Evolutionary conservation across 257 asterid species (phyloP).

Genomic region (Mentha longifolia): DNA sequence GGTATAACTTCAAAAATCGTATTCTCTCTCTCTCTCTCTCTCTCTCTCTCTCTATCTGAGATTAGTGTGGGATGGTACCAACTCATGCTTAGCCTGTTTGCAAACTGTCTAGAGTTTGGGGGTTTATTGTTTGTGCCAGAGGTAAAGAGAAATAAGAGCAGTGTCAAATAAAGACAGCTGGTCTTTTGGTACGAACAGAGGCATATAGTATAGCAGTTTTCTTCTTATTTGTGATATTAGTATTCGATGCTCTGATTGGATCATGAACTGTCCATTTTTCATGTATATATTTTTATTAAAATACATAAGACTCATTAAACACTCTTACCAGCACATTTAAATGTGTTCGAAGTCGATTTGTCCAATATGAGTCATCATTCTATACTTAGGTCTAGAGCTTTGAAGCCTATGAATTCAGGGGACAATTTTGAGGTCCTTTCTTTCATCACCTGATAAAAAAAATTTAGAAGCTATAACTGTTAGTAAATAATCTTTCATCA

Average conservation of each 20-base stretch:
- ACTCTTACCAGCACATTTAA: not conserved
- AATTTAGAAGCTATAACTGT: not conserved
- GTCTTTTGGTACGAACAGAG: not conserved
- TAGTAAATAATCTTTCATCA: not conserved
- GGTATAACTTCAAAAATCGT: not conserved
- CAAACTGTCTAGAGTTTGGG: not conserved
- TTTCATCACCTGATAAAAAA: not conserved
- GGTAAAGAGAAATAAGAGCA: conserved; percentile 1
- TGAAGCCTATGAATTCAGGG: not conserved
- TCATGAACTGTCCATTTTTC: not conserved
- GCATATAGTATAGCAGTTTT: not conserved
- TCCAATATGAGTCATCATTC: not conserved
- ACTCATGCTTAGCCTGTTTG: not conserved
- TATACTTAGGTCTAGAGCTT: not conserved
- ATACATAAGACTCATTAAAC: conserved; percentile 9
- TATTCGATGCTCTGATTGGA: not conserved
- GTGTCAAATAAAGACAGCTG: not conserved
- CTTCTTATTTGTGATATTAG: not conserved
- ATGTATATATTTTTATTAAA: not conserved
- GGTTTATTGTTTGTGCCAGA: not conserved
- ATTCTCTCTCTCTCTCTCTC: conserved; percentile 9
- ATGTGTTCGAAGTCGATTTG: not conserved
- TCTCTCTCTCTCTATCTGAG: conserved; percentile 6
- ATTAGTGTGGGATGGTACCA: conserved; percentile 6
- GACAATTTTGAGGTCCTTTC: not conserved